Percentiles rank a stretch among this genome's conserved stretches.
phyloP scores from a whole-genome alignment of 306 rosid species.

The Cucumis cinereus region DNA sequence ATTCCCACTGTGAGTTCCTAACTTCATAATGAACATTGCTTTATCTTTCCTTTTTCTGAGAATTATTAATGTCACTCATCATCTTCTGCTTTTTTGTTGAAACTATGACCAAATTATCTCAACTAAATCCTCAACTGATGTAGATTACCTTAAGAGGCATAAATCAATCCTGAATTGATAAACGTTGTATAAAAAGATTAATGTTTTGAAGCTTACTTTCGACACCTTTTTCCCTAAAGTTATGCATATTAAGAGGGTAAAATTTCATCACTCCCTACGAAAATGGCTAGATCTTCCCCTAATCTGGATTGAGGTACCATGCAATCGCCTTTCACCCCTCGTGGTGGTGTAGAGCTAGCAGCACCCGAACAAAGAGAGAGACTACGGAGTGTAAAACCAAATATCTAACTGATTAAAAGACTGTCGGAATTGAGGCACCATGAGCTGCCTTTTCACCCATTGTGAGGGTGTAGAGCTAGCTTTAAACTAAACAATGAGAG shows the following conservation, averaged over 20 bases:
- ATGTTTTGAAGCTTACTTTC: not conserved
- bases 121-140: not conserved
- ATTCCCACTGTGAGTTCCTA: conserved; percentile 64
- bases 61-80: not conserved
- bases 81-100: not conserved
- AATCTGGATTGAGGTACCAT: not conserved
- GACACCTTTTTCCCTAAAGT: not conserved
- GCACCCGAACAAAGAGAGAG: not conserved
- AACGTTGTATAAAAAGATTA: no score
- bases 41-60: not conserved
- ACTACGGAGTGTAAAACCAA: not conserved
- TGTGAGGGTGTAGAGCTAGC: not conserved
- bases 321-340: not conserved
- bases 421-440: no score
- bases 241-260: not conserved
- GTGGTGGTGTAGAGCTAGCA: not conserved
- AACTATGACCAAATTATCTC: not conserved
- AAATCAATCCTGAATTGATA: not conserved
- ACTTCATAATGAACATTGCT: conserved; percentile 5
- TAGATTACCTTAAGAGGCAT: not conserved
- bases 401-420: no score
- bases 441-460: no score
- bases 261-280: not conserved
- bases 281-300: not conserved
- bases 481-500: not conserved